phyloP scores from a whole-genome alignment of 805 yeast genomes.

The Teunomyces lycoperdinae region DNA sequence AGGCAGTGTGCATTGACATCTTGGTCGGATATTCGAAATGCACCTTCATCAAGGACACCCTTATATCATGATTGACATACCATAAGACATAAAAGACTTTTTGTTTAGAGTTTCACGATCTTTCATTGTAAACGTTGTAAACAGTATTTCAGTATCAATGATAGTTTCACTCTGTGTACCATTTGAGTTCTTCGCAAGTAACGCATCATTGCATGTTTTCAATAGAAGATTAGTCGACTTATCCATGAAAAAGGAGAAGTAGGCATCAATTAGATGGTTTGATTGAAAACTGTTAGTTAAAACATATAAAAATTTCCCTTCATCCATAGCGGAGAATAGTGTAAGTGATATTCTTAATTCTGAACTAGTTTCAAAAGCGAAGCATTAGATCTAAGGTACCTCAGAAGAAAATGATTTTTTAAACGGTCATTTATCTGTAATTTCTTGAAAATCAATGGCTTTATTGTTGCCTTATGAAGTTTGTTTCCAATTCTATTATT shows the following conservation, averaged over 20 bases:
- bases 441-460: constrained; percentile 11
- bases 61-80: constrained; percentile 32
- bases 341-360: constrained; percentile 11
- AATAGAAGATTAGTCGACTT: constrained; percentile 30
- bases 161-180: background rate
- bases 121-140: constrained; percentile 24
- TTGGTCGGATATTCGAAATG: constrained; percentile 37
- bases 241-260: constrained; percentile 37
- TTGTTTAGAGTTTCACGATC: constrained; percentile 29
- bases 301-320: constrained; percentile 17
- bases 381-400: constrained; percentile 10
- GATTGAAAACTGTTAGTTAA: constrained; percentile 32
- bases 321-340: constrained; percentile 26
- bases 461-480: constrained; percentile 20
- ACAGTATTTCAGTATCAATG: constrained; percentile 6
- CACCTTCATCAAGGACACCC: constrained; percentile 27
- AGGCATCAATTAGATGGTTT: constrained; percentile 27
- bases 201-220: constrained; percentile 11
- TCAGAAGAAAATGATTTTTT: constrained; percentile 14
- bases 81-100: constrained; percentile 33
- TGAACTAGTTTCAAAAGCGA: constrained; percentile 13
- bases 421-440: constrained; percentile 8
- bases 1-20: constrained; percentile 35
- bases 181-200: background rate
- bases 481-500: constrained; percentile 8